phyloP scores from a whole-genome alignment of 2,329 filamentous ascomycete species.

The Fonsecaea nubica region DNA sequence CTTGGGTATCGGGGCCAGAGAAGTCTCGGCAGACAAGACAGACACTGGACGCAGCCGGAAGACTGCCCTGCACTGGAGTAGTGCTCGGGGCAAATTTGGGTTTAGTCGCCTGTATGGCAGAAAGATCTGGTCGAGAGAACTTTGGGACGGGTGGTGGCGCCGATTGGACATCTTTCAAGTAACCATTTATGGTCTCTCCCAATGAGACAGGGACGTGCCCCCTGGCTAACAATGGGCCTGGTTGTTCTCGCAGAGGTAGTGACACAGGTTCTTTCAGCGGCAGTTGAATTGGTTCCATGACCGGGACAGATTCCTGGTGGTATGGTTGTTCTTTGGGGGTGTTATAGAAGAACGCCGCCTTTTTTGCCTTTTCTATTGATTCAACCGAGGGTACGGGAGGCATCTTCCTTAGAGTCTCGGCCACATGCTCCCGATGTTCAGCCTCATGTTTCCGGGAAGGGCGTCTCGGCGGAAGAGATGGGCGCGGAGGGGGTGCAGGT shows the following conservation, averaged over 20 bases:
- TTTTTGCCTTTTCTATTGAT: constrained; percentile 46
- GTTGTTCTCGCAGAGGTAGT: constrained; percentile 5
- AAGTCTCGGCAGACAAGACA: constrained; percentile 91
- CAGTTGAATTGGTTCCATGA: constrained; percentile 14
- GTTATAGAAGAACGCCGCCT: constrained; percentile 54
- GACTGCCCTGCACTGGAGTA: constrained; percentile 30
- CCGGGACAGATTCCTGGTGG: constrained; percentile 35
- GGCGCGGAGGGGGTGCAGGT: constrained; percentile 29
- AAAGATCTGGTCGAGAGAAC: constrained; percentile 64
- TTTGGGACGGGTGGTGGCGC: constrained; percentile 59
- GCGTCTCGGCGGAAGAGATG: constrained; percentile 37
- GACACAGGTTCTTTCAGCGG: constrained; percentile 10
- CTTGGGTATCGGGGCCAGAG: constrained; percentile 77
- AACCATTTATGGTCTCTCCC: constrained; percentile 10
- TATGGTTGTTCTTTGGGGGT: constrained; percentile 29
- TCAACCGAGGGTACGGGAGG: constrained; percentile 46
- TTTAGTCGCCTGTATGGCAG: constrained; percentile 61
- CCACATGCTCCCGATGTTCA: constrained; percentile 27
- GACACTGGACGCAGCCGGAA: constrained; percentile 36
- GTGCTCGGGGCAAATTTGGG: constrained; percentile 43
- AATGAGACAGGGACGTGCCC: constrained; percentile 8
- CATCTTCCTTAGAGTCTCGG: constrained; percentile 37
- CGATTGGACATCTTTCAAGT: constrained; percentile 17
- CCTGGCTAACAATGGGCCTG: neutral
- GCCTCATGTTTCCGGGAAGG: constrained; percentile 33